Evolutionary conservation across 1,284 basidiomycete genomes (phyloP).

Genomic region (Fomitopsis palustris): DNA sequence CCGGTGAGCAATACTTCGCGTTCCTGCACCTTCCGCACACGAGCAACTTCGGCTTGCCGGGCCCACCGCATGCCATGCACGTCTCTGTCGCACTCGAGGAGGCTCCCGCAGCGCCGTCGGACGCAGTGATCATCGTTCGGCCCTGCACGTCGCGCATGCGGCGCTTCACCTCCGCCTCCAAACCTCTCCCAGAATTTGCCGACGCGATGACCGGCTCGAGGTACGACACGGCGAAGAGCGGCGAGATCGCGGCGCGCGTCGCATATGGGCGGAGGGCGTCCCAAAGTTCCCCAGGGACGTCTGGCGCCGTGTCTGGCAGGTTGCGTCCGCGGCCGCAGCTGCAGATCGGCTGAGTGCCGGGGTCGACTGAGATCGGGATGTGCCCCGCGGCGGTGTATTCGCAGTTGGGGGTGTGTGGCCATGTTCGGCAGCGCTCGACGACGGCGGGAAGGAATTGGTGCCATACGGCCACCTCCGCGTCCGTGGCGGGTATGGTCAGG

Average conservation of each 20-base stretch:
- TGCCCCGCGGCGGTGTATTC: slow-evolving; percentile 33
- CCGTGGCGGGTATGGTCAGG: background rate
- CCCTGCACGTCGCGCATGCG: background rate
- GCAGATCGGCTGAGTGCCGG: slow-evolving; percentile 38
- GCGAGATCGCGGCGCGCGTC: slow-evolving; percentile 45
- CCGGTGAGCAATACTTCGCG: background rate
- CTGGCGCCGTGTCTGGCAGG: slow-evolving; percentile 25
- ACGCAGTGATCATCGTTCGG: background rate
- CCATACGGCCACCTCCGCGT: slow-evolving; percentile 38
- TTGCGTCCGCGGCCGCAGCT: slow-evolving; percentile 42
- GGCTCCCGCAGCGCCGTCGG: background rate
- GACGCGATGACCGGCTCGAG: slow-evolving; percentile 29
- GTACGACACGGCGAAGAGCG: slow-evolving; percentile 44
- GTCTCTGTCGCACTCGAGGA: background rate
- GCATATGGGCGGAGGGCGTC: slow-evolving; percentile 33
- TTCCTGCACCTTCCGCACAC: background rate
- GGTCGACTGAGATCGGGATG: slow-evolving; percentile 31
- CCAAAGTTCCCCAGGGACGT: slow-evolving; percentile 30
- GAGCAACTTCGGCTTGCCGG: background rate
- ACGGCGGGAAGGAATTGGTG: slow-evolving; percentile 42
- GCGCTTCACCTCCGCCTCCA: background rate
- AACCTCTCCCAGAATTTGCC: background rate
- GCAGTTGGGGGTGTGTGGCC: slow-evolving; percentile 44
- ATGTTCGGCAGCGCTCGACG: slow-evolving; percentile 49
- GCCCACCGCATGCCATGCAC: background rate